Evolutionary conservation across 1,139 yeast species (phyloP), one percentile per base, ranked within the genome.

Genomic region (Nematodospora anomalae): DNA sequence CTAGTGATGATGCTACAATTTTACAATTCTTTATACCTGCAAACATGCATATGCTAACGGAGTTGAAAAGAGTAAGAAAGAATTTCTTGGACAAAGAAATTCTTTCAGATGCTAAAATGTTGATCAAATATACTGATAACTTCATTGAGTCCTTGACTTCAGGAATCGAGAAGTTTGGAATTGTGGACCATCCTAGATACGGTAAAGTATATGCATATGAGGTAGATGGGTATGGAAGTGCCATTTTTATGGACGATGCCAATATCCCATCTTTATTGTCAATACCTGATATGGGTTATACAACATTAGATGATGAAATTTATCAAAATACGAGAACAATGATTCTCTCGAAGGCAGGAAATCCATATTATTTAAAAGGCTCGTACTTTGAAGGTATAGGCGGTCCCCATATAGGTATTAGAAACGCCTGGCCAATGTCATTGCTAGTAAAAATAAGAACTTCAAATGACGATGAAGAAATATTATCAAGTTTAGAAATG

Each of bases 381-480:
- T 49, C 51, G 4, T 58, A 57, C 44, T 83, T 87, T 52, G 72
- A 75, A 48, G 96, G 96, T 0, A 73, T 88, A 42, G 96, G 96
- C 0, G 96, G 96, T 0, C 96, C 96, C 0, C 96, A 88, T 55
- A 77, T 87, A 29, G 96, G 96, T 1, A 73, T 84, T 20, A 65
- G 70, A 23, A 74, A 80, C 53, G 95, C 95, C 0, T 88, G 96
- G 96, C 96, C 96, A 16, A 84, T 88, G 95, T 80, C 92, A 16
- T 65, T 84, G 23, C 60, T 87, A 31, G 71, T 86, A 38, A 76
- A 79, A 23, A 86, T 88, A 13, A 71, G 96, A 45, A 88, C 96
- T 0, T 66, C 83, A 3, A 76, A 80, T 44, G 78, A 83, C 46
- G 94, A 86, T 40, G 68, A 67, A 0, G 96, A 87, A 52, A 86